A percentile compares a stretch with the other conserved stretches of the same genome.
phyloP scores from a whole-genome alignment of 768 basidiomycete genomes.

The Suillus lakei region DNA sequence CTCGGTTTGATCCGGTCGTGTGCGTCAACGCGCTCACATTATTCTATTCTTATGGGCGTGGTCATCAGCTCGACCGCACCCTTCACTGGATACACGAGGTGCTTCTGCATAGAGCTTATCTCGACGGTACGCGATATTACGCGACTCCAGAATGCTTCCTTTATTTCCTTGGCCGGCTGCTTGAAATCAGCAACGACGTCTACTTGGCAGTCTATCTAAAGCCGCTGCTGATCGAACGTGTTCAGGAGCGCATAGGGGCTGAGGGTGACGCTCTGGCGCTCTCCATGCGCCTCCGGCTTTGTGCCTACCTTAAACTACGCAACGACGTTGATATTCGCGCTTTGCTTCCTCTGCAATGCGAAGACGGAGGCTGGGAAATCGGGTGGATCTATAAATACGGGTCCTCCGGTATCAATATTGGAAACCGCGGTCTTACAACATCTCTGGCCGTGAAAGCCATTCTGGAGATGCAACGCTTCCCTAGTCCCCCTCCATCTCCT shows the following conservation, averaged over 20 bases:
- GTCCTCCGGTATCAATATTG: constrained; percentile 49
- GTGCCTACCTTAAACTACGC: constrained; percentile 43
- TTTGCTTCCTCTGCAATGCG: constrained; percentile 52
- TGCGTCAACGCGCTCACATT: constrained; percentile 54
- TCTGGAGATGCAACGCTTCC: constrained; percentile 16
- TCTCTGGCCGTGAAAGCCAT: constrained; percentile 59
- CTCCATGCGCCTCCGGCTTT: constrained; percentile 57
- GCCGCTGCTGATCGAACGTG: constrained; percentile 47
- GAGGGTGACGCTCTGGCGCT: constrained; percentile 58
- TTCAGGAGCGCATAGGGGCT: constrained; percentile 54
- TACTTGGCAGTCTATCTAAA: constrained; percentile 41
- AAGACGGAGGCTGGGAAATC: constrained; percentile 60
- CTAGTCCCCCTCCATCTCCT: neutral
- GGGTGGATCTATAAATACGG: constrained; percentile 65
- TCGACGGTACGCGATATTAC: constrained; percentile 61
- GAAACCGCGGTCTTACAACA: constrained; percentile 59
- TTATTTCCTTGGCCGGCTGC: constrained; percentile 53
- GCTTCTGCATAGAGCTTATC: constrained; percentile 55
- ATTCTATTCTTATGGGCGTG: constrained; percentile 55
- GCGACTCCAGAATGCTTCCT: constrained; percentile 56
- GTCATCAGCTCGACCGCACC: constrained; percentile 47
- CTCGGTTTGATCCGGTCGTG: constrained; percentile 58
- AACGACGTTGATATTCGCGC: constrained; percentile 49
- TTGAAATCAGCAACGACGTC: constrained; percentile 38
- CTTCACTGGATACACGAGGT: constrained; percentile 55